Evolutionary conservation across 1,284 basidiomycete genomes (phyloP).

Genomic region (Rhodofomes roseus): DNA sequence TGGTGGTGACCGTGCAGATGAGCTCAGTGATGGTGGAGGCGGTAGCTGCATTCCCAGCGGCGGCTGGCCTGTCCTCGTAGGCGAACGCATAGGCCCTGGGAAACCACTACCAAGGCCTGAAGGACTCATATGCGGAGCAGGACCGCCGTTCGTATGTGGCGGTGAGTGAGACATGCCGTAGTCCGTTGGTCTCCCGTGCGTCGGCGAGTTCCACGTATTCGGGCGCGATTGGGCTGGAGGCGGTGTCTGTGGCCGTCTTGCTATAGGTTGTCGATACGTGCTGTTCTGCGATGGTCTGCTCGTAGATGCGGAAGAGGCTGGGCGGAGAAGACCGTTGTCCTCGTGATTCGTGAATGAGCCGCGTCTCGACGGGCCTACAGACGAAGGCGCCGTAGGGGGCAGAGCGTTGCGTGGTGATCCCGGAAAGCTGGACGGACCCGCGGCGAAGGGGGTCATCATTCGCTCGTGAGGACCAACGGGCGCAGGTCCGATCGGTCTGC

Average conservation of each 20-base stretch:
- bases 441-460: constrained; percentile 43
- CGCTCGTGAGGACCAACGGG: constrained; percentile 35
- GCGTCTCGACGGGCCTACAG: constrained; percentile 25
- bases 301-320: constrained; percentile 15
- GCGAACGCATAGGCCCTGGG: constrained; percentile 15
- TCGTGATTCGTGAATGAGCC: constrained; percentile 29
- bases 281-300: constrained; percentile 9
- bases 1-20: constrained; percentile 11
- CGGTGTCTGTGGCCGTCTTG: constrained; percentile 13
- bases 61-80: constrained; percentile 5
- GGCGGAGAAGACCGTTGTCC: constrained; percentile 15
- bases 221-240: constrained; percentile 7
- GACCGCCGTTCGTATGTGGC: constrained; percentile 13
- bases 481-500: constrained; percentile 27
- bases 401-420: constrained; percentile 22
- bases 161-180: constrained; percentile 12
- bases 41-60: constrained; percentile 5
- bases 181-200: constrained; percentile 3
- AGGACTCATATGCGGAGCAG: constrained; percentile 10
- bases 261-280: constrained; percentile 9
- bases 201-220: constrained; percentile 1
- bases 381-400: constrained; percentile 19
- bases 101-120: constrained; percentile 3
- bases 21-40: constrained; percentile 11
- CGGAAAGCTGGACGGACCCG: constrained; percentile 37